These are phyloP conservation scores for Lactarius pseudohatsudake DNA, from an alignment of 768 basidiomycete species.

Conservation along the genomic window DNA sequence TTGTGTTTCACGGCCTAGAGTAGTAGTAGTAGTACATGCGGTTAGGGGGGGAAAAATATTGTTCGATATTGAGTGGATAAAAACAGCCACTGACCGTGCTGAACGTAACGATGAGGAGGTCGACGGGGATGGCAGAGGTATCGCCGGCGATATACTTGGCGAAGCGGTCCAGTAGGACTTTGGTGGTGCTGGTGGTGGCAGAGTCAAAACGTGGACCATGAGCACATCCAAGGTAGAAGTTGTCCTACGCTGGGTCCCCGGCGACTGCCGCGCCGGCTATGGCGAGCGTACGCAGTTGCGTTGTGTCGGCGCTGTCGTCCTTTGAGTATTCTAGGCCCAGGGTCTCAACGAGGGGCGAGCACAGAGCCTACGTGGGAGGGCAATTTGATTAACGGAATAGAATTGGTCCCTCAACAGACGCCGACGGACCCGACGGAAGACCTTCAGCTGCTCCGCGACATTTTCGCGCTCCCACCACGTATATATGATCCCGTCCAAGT, in stretches of 20 bases:
- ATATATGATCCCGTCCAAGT: slow-evolving; percentile 52
- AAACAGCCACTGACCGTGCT: slow-evolving; percentile 42
- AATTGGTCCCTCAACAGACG: neutral
- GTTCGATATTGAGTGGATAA: neutral
- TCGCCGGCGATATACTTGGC: slow-evolving; percentile 66
- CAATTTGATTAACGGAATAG: neutral
- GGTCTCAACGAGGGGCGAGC: slow-evolving; percentile 71
- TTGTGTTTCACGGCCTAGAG: slow-evolving; percentile 70
- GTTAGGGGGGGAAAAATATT: neutral
- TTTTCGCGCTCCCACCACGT: slow-evolving; percentile 84
- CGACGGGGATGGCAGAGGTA: slow-evolving; percentile 75
- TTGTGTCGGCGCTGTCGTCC: slow-evolving; percentile 64
- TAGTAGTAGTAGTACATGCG: slow-evolving; percentile 5
- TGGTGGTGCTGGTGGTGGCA: slow-evolving; percentile 56
- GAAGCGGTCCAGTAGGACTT: slow-evolving; percentile 73
- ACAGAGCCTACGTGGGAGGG: slow-evolving; percentile 47
- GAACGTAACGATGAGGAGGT: slow-evolving; percentile 63
- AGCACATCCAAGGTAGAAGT: neutral
- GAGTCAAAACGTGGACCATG: slow-evolving; percentile 30
- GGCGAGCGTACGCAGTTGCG: slow-evolving; percentile 72
- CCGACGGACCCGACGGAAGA: slow-evolving; percentile 55
- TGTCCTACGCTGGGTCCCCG: slow-evolving; percentile 43
- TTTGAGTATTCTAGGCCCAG: slow-evolving; percentile 75
- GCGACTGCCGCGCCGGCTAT: slow-evolving; percentile 55
- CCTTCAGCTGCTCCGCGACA: slow-evolving; percentile 53